Base-by-base conservation (phyloP, 352 stramenopile species). In the Halophytophthora polymorphica region DNA sequence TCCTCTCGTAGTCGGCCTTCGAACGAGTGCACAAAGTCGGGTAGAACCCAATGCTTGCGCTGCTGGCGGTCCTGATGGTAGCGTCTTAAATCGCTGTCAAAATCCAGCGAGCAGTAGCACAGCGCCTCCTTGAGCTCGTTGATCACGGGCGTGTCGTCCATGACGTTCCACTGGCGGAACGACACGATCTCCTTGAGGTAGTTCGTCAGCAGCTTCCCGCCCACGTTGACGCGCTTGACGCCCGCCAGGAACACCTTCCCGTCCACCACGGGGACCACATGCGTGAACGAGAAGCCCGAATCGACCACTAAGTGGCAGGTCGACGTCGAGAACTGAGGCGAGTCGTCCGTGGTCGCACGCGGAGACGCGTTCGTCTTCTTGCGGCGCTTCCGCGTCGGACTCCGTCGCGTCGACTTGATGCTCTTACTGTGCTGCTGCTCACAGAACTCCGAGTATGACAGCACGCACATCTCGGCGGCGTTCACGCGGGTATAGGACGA, bases 81-180 rank as follows among this genome's bases (percentile, higher is more conserved):
- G 2, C 55, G 60, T 4, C 61, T 31, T 54, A 95, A 69, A 22
- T 98, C 93, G 8, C 49, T 25, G 12, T 90, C 42, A 50, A 97
- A 96, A 22, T 97, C 68, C 46, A 91, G 54, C 1, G 87, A 95
- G 46, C 96, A 86, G 61, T 91, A 98, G 49, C 85, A 96, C 4
- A 97, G 55, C 22, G 86, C 50, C 56, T 97, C 79, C 54, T 98
- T 97, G 4, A 96, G 72, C 41, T 91, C 67, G 44, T 90, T 86
- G 29, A 90, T 80, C 17, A 90, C 58, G 8, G 50, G 52, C 21
- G 73, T 75, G 29, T 90, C 73, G 56, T 98, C 93, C 90, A 98
- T 97, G 50, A 99, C 86, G 60, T 99, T 98, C 71, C 84, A 97
- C 60, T 98, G 95, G 12, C 96, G 79, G 58, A 96, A 98, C 11